Evolutionary conservation across 495 filamentous ascomycete species (phyloP), one percentile per base, ranked within the genome.

Genomic region (Pyrenopolyporus hunteri): DNA sequence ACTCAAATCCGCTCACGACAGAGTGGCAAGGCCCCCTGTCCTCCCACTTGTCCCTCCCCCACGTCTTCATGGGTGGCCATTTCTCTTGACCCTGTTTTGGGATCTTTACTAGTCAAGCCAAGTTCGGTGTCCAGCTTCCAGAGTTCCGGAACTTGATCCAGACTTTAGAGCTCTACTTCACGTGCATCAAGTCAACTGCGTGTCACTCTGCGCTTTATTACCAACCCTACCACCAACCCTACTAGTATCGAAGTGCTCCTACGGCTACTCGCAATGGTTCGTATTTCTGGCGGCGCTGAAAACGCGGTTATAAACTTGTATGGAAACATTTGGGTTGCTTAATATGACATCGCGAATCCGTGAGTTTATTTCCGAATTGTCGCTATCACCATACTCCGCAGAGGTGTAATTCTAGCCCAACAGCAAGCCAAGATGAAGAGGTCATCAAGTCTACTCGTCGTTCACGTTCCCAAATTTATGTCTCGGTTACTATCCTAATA

Each of bases 1-100:
- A 51, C 63, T 66, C 63, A 66, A 66, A 66, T 10, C 63, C 37
- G 50, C 63, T 66, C 63, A 47, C 11, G 32, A 22, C 37, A 46
- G 20, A n/a, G 19, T n/a, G 3, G 26, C 26, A 29, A 29, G 26
- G 9, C 26, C n/a, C n/a, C n/a, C n/a, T n/a, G n/a, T n/a, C n/a
- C n/a, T n/a, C n/a, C n/a, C n/a, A n/a, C n/a, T 43, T 65, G 50
- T 43, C 37, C 6, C 13, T 5, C 28, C 62, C 55, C 61, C 61
- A 64, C 61, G 42, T 25, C 32, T 55, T 49, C 61, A 47, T 40
- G 29, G 28, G 14, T 48, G 13, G 28, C 32, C 44, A 29, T 33
- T 16, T 6, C 20, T 19, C 28, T 44, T 58, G 26, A 44, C 44
- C 16, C 32, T 17, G 7, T 53, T 57, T 39, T 9, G 47, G 42